Percentiles rank a stretch among this genome's conserved stretches.
Evolutionary conservation across 129 eudicot genomes (phyloP).

Genomic region (Arctium minus): DNA sequence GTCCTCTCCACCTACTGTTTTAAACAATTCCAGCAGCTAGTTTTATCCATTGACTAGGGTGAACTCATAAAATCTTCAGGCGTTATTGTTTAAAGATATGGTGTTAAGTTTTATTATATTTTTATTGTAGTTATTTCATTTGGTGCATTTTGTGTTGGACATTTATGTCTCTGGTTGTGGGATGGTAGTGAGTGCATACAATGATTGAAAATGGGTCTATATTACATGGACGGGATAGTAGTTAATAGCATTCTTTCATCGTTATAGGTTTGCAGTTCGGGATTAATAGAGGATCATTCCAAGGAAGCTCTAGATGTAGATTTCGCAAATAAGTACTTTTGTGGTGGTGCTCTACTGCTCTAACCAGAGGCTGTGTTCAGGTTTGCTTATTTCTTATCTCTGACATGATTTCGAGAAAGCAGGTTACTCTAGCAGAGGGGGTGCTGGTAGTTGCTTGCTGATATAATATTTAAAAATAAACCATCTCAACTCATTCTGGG

Average conservation of each 20-base stretch:
- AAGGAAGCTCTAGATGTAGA: constrained; percentile 79
- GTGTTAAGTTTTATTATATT: neutral
- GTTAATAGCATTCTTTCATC: constrained; percentile 4
- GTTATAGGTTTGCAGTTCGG: constrained; percentile 58
- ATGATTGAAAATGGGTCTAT: neutral
- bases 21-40: neutral
- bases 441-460: neutral
- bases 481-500: neutral
- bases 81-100: neutral
- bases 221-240: constrained; percentile 4
- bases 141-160: constrained; percentile 2
- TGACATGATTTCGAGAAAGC: neutral
- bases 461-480: neutral
- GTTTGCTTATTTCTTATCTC: constrained; percentile 25
- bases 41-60: too few species aligned
- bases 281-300: constrained; percentile 77
- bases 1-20: neutral
- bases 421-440: neutral
- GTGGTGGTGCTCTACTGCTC: constrained; percentile 99
- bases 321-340: constrained; percentile 81
- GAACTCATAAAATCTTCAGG: neutral
- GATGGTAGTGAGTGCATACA: neutral
- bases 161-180: constrained; percentile 2
- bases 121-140: neutral
- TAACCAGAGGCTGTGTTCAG: constrained; percentile 84